A percentile compares a stretch with the other conserved stretches of the same genome.
Evolutionary conservation across 2,329 filamentous ascomycete species (phyloP).

Genomic region (Aspergillus novofumigatus): DNA sequence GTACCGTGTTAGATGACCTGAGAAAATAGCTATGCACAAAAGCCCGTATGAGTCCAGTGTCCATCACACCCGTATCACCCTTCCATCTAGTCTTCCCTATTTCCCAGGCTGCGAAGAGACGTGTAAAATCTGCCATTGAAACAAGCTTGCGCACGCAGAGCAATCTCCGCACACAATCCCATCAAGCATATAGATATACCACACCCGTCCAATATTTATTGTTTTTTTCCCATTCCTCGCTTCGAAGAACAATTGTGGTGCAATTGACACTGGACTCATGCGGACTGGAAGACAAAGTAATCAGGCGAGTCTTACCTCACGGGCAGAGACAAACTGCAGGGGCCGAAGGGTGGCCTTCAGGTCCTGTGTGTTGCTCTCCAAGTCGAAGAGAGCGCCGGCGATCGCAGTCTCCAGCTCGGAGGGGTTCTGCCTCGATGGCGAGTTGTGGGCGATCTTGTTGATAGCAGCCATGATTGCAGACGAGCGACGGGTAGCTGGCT

Average conservation of each 20-base stretch:
- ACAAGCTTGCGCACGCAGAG: not conserved
- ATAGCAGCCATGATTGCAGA: slow-evolving; percentile 66
- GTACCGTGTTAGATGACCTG: slow-evolving; percentile 32
- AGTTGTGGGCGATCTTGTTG: slow-evolving; percentile 98
- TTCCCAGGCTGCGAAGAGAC: not conserved
- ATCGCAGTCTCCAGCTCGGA: slow-evolving; percentile 97
- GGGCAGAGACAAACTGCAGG: slow-evolving; percentile 97
- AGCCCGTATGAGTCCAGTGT: not conserved
- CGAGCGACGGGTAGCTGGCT: slow-evolving; percentile 37
- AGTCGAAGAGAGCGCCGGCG: slow-evolving; percentile 94
- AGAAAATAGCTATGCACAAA: not conserved
- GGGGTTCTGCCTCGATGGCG: slow-evolving; percentile 90
- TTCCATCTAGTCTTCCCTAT: not conserved
- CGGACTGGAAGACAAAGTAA: not conserved
- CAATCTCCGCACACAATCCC: not conserved
- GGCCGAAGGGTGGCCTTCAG: slow-evolving; percentile 94
- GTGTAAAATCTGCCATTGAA: not conserved
- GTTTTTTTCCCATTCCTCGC: not conserved
- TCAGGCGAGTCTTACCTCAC: slow-evolving; percentile 73
- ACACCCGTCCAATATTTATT: not conserved
- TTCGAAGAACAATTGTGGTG: not conserved
- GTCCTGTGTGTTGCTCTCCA: slow-evolving; percentile 98
- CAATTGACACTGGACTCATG: not conserved
- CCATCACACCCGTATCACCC: not conserved
- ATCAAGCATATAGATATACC: not conserved